phyloP scores from a whole-genome alignment of 306 rosid genomes.

The Hippophae tibetana region DNA sequence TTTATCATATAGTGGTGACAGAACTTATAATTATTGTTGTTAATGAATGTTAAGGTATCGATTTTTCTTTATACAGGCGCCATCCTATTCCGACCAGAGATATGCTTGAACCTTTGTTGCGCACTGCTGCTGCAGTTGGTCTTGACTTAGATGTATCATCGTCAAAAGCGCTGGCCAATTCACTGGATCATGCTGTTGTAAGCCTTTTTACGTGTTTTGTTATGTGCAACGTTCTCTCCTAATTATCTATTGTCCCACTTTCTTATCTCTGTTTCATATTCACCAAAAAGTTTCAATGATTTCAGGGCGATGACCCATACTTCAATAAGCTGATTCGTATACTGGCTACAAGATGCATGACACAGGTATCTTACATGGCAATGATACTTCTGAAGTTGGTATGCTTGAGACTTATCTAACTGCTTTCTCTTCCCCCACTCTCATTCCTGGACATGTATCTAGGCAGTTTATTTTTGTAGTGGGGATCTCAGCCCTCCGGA shows the following conservation, averaged over 20 bases:
- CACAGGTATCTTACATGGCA: constrained; percentile 54
- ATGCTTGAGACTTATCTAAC: constrained; percentile 11
- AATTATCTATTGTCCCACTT: too few relatives aligned
- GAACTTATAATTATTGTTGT: too few relatives aligned
- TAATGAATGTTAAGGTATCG: background rate
- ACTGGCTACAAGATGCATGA: constrained; percentile 94
- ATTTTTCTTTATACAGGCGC: constrained; percentile 49
- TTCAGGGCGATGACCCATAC: constrained; percentile 91
- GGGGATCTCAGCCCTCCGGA: constrained; percentile 94
- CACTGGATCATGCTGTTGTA: constrained; percentile 94
- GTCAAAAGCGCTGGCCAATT: constrained; percentile 90
- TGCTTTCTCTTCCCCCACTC: background rate
- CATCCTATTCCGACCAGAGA: constrained; percentile 88
- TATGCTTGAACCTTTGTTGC: constrained; percentile 91
- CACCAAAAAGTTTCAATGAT: constrained; percentile 1
- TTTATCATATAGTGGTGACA: too few relatives aligned
- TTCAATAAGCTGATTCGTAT: constrained; percentile 88
- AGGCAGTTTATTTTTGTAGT: constrained; percentile 96
- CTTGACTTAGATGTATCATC: constrained; percentile 80
- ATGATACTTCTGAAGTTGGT: constrained; percentile 9
- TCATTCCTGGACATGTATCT: constrained; percentile 9
- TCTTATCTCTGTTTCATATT: background rate
- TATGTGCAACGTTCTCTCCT: background rate
- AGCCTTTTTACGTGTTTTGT: constrained; percentile 1
- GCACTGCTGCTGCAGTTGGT: constrained; percentile 84